Conservation (phyloP, 2,329 filamentous ascomycete species). For the Volutella citrinella region DNA sequence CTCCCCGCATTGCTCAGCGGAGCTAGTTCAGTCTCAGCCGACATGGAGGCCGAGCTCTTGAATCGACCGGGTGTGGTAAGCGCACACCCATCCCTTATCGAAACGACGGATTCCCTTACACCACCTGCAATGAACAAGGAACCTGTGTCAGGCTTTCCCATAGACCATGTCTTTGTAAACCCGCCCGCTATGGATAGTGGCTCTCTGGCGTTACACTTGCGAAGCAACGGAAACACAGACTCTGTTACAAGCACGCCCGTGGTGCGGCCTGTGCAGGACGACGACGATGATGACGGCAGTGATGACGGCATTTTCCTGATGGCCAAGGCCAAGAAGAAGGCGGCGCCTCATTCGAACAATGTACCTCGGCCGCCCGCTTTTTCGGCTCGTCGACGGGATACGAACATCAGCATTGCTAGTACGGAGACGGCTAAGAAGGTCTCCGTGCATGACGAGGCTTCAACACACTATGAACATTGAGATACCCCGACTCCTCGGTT, state of each 20-base stretch:
- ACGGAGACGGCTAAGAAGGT: constrained; percentile 64
- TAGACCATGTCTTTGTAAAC: constrained; percentile 39
- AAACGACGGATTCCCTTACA: constrained; percentile 53
- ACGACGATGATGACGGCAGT: constrained; percentile 48
- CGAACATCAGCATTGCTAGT: constrained; percentile 59
- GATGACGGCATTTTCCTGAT: constrained; percentile 55
- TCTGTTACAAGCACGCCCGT: constrained; percentile 25
- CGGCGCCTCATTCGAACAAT: constrained; percentile 15
- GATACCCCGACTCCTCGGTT: constrained; percentile 17
- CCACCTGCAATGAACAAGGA: constrained; percentile 51
- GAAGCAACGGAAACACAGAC: constrained; percentile 14
- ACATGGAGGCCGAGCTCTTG: constrained; percentile 59
- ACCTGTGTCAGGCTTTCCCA: constrained; percentile 42
- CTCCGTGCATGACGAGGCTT: constrained; percentile 32
- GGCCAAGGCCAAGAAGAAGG: constrained; percentile 49
- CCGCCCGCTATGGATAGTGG: constrained; percentile 31
- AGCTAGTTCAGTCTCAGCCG: constrained; percentile 62
- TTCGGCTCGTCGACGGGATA: constrained; percentile 50
- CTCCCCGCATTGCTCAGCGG: constrained; percentile 61
- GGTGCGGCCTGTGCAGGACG: constrained; percentile 33
- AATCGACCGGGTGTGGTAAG: constrained; percentile 46
- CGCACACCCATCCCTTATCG: constrained; percentile 41
- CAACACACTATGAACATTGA: constrained; percentile 24
- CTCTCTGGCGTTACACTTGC: constrained; percentile 28
- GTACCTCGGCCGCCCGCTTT: constrained; percentile 26